Conservation (phyloP, 139 green algal species). For the Micractinium conductrix region DNA sequence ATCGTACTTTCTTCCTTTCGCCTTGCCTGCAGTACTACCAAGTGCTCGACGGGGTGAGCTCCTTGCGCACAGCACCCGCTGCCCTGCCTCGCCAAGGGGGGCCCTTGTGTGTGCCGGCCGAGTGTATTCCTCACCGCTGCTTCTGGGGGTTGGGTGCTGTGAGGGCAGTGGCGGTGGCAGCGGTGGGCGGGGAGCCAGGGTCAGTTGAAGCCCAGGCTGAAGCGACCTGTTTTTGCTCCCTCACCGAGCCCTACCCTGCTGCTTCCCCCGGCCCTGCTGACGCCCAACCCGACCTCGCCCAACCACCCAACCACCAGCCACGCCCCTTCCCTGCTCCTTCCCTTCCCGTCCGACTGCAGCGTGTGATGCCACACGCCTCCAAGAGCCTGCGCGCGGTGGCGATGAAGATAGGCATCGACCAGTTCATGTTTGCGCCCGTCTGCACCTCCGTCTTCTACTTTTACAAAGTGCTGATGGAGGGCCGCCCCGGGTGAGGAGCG, state of each 20-base stretch:
- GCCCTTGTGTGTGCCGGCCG: too few relatives aligned
- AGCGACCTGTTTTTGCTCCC: not conserved
- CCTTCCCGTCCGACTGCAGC: too few relatives aligned
- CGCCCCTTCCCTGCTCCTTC: not conserved
- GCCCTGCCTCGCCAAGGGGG: too few relatives aligned
- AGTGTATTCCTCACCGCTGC: too few relatives aligned
- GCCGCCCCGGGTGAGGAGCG: constrained; percentile 11
- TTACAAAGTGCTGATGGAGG: constrained; percentile 37
- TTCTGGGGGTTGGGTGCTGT: too few relatives aligned
- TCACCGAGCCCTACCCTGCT: not conserved
- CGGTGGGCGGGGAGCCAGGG: too few relatives aligned
- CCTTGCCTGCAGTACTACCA: too few relatives aligned
- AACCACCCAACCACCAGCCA: not conserved
- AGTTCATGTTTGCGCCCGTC: constrained; percentile 58
- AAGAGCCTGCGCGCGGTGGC: constrained; percentile 47
- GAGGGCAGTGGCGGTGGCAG: too few relatives aligned
- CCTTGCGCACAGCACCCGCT: too few relatives aligned
- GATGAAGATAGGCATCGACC: constrained; percentile 63
- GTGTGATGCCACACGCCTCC: constrained; percentile 44
- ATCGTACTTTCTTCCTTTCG: too few relatives aligned
- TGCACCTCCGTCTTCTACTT: constrained; percentile 65
- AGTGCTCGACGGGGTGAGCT: constrained; percentile 36
- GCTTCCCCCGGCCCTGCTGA: too few relatives aligned
- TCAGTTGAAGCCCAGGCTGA: too few relatives aligned
- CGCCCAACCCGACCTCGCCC: not conserved